phyloP scores from a whole-genome alignment of 2,329 filamentous ascomycete species.

The Sporothrix inflata region DNA sequence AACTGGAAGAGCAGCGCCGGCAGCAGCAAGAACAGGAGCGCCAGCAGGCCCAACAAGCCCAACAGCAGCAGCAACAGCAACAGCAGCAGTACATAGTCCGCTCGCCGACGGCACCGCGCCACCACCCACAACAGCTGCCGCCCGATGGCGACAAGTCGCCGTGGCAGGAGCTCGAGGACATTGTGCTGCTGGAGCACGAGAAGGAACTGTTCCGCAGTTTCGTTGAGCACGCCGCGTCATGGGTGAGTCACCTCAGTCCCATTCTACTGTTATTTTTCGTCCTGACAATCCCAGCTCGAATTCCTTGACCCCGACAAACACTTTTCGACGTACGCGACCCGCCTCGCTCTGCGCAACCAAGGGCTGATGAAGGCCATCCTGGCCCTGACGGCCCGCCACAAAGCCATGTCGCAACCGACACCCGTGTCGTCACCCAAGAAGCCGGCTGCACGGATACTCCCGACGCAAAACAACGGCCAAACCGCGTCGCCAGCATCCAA shows the following conservation, averaged over 20 bases:
- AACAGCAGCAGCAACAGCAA: not conserved
- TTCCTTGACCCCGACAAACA: not conserved
- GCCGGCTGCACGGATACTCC: not conserved
- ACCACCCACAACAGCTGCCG: not conserved
- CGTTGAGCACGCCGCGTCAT: not conserved
- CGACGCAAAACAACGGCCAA: not conserved
- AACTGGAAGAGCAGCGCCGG: not conserved
- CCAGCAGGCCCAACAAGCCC: not conserved
- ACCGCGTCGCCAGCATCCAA: not conserved
- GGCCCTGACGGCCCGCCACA: not conserved
- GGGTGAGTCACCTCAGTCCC: not conserved
- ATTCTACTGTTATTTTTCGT: too few species aligned
- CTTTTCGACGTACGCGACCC: not conserved
- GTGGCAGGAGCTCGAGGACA: not conserved
- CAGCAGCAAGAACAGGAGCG: not conserved
- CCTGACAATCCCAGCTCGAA: not conserved
- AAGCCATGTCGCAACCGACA: not conserved
- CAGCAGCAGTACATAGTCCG: not conserved
- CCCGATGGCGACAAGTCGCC: not conserved
- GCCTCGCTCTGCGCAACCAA: not conserved
- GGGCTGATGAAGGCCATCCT: not conserved
- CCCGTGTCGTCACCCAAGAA: not conserved
- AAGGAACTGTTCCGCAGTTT: not conserved
- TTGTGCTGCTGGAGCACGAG: not conserved
- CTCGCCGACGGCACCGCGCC: not conserved